A percentile compares a stretch with the other conserved stretches of the same genome.
phyloP scores from a whole-genome alignment of 345 rosid genomes.

The Gynandropsis gynandra region DNA sequence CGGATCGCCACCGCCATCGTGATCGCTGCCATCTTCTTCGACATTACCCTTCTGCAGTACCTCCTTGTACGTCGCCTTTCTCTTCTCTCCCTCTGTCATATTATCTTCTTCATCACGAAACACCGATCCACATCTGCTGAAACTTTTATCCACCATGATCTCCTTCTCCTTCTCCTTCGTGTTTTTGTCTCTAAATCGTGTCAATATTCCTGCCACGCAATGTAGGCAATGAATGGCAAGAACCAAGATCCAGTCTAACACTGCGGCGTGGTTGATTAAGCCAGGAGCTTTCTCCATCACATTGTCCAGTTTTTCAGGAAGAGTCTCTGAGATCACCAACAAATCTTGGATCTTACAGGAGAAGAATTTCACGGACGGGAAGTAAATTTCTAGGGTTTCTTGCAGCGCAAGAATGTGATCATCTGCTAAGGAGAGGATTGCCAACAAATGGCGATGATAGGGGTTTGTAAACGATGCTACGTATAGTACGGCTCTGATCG shows the following conservation, averaged over 20 bases:
- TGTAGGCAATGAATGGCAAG: conserved; percentile 36
- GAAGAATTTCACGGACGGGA: conserved; percentile 40
- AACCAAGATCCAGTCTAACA: conserved; percentile 30
- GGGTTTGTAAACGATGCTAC: conserved; percentile 17
- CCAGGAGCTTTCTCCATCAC: conserved; percentile 23
- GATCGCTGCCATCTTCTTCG: conserved; percentile 21
- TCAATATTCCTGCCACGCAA: conserved; percentile 21
- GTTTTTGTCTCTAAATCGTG: conserved; percentile 27
- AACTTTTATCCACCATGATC: conserved; percentile 34
- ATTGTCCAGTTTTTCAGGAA: conserved; percentile 45
- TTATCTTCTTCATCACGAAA: conserved; percentile 12
- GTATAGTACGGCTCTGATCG: conserved; percentile 6
- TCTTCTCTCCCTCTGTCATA: not conserved
- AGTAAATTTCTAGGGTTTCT: conserved; percentile 31
- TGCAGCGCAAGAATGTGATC: conserved; percentile 39
- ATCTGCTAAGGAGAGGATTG: conserved; percentile 37
- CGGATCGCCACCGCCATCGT: conserved; percentile 24
- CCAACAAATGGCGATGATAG: conserved; percentile 29
- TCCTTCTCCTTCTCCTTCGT: conserved; percentile 47
- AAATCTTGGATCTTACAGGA: conserved; percentile 41
- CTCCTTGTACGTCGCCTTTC: conserved; percentile 41
- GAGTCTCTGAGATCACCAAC: conserved; percentile 29
- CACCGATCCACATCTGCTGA: conserved; percentile 23
- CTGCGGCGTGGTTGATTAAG: conserved; percentile 27
- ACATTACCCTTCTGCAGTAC: conserved; percentile 39